Evolutionary conservation across 495 filamentous ascomycete genomes (phyloP).

Genomic region (Aspergillus panamensis): DNA sequence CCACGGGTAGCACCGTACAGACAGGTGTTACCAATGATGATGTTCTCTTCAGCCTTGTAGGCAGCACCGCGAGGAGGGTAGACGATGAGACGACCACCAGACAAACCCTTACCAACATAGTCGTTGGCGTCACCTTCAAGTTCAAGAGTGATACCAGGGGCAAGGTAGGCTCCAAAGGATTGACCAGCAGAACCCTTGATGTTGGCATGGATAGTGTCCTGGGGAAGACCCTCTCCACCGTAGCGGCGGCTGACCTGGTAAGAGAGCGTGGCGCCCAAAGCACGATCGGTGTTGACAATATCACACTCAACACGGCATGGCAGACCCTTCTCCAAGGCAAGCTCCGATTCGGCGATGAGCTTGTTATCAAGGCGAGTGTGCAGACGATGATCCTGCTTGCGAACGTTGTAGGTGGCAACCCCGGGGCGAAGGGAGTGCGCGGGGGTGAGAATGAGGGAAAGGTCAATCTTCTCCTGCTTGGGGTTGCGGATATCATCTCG

Average conservation of each 20-base stretch:
- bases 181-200: slow-evolving; percentile 99
- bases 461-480: slow-evolving; percentile 92
- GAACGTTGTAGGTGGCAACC: slow-evolving; percentile 97
- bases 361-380: slow-evolving; percentile 97
- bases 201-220: slow-evolving; percentile 95
- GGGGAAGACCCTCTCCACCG: slow-evolving; percentile 84
- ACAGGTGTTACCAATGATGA: slow-evolving; percentile 95
- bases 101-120: slow-evolving; percentile 97
- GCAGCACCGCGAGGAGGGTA: slow-evolving; percentile 92
- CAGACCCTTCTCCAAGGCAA: slow-evolving; percentile 93
- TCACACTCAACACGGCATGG: slow-evolving; percentile 96
- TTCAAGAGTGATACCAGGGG: slow-evolving; percentile 92
- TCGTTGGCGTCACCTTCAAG: slow-evolving; percentile 98
- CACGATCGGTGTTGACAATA: slow-evolving; percentile 97
- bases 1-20: slow-evolving; percentile 94
- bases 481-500: slow-evolving; percentile 82
- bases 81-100: slow-evolving; percentile 91
- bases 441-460: slow-evolving; percentile 93
- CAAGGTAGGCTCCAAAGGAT: slow-evolving; percentile 95
- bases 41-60: slow-evolving; percentile 97
- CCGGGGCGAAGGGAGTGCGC: slow-evolving; percentile 95
- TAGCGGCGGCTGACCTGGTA: slow-evolving; percentile 95
- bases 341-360: slow-evolving; percentile 94
- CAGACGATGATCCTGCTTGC: slow-evolving; percentile 94
- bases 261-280: slow-evolving; percentile 89